Base-by-base conservation (phyloP, 2,329 filamentous ascomycete genomes). In the Pseudogymnoascus sp. region DNA sequence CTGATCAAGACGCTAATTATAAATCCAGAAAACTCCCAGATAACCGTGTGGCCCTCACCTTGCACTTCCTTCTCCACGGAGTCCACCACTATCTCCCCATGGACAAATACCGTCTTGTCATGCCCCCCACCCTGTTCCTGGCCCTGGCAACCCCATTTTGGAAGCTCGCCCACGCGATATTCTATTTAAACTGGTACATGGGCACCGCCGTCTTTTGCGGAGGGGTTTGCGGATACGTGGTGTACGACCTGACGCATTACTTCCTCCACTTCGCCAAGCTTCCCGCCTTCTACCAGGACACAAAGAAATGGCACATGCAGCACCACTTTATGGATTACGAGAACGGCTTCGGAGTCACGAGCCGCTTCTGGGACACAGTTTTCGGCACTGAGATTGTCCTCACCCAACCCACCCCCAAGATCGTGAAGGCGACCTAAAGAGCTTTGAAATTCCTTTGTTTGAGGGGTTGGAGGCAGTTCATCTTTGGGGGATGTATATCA, bases 81-180 rank as follows among this genome's bases (percentile, higher is more conserved):
- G 90, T 99, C 64, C 94, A 99, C 71, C 94, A 99, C 74, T 99
- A 97, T 74, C 82, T 99, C 3, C 94, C 94, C n/a, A 97, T 99
- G 94, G 94, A 99, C 76, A 92, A 87, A 71, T 92, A 96, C 69
- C 86, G 94, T 62, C 85, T 99, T 8, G 94, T 99, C 65, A 97
- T 99, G 94, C 94, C 94, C 1, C 94, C 94, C 0, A 83, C 90
- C 0, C 79, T 99, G 3, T 97, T 99, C 71, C 63, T 92, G 21
- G 80, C 82, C 10, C 84, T 99, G 18, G 92, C 92, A 5, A 80
- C 82, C 0, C 94, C 94, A 0, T 97, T 97, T 77, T 99, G 90
- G 87, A 89, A 90, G 73, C 78, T 99, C 57, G 90, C 94, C 0
- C 92, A 96, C 67, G 67, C 79, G 1, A 70, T 97, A 59, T 90